Conservation (phyloP, 345 rosid genomes). For the Euphorbia lathyris region DNA sequence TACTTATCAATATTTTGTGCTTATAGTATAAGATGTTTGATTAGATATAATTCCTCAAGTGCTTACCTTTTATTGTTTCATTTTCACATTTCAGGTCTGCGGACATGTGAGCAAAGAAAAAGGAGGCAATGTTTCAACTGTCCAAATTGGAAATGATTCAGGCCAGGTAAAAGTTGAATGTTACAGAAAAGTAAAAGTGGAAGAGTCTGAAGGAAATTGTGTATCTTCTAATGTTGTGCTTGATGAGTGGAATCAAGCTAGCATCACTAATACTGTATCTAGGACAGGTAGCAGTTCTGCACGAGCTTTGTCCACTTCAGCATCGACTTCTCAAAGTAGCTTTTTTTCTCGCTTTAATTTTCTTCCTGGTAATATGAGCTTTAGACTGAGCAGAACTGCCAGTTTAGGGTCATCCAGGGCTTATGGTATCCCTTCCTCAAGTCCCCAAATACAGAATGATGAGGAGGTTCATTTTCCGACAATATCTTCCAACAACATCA, state of each 20-base stretch:
- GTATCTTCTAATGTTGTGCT: constrained; percentile 43
- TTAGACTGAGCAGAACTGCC: constrained; percentile 67
- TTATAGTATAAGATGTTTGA: too few species aligned
- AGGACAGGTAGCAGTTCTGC: constrained; percentile 48
- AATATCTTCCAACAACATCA: constrained; percentile 29
- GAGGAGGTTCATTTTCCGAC: constrained; percentile 32
- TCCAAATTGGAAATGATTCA: constrained; percentile 22
- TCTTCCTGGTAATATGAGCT: constrained; percentile 76
- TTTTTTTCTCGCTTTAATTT: constrained; percentile 82
- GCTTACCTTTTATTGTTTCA: background rate
- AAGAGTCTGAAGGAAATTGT: constrained; percentile 35
- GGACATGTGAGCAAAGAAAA: constrained; percentile 37
- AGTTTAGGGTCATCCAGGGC: constrained; percentile 77
- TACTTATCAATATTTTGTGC: too few species aligned
- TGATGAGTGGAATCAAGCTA: constrained; percentile 42
- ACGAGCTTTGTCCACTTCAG: constrained; percentile 43
- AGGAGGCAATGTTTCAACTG: constrained; percentile 28
- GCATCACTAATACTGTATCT: constrained; percentile 29
- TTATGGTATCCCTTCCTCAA: constrained; percentile 43
- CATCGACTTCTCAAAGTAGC: constrained; percentile 40
- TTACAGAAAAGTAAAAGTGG: constrained; percentile 38
- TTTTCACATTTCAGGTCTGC: constrained; percentile 30
- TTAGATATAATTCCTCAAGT: constrained; percentile 1
- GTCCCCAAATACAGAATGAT: constrained; percentile 29
- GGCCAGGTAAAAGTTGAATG: constrained; percentile 42